A percentile compares a stretch with the other conserved stretches of the same genome.
Conservation (phyloP, 139 green algal genomes). For the Ettlia oleoabundans region DNA sequence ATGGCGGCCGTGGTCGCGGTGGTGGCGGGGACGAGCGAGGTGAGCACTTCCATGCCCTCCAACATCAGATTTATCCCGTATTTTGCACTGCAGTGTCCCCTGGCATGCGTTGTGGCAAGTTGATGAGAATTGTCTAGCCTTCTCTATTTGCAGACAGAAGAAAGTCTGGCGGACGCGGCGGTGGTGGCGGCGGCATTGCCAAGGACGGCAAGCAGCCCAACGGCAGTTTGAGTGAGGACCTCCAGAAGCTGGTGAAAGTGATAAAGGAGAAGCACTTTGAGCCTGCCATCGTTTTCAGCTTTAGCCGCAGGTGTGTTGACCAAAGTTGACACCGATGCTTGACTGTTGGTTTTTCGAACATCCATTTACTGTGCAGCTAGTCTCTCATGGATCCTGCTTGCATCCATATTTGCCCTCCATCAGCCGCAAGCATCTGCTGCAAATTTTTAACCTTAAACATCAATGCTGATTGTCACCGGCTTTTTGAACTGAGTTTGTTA, state of each 20-base stretch:
- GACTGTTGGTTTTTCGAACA: not conserved
- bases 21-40: conserved; percentile 8
- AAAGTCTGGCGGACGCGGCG: conserved; percentile 6
- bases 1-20: not conserved
- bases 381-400: not conserved
- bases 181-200: not conserved
- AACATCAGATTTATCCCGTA: too few relatives aligned
- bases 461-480: not conserved
- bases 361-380: not conserved
- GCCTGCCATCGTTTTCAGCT: conserved; percentile 96
- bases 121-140: too few relatives aligned
- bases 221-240: not conserved
- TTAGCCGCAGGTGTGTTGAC: conserved; percentile 66
- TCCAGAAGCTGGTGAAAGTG: conserved; percentile 50
- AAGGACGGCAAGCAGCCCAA: conserved; percentile 3
- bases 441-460: not conserved
- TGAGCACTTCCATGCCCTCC: not conserved
- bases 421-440: not conserved
- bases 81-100: too few relatives aligned
- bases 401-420: not conserved
- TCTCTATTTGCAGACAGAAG: not conserved
- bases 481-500: not conserved
- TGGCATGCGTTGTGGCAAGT: too few relatives aligned
- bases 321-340: not conserved
- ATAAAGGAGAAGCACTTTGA: conserved; percentile 68